Percentiles rank a stretch among this genome's conserved stretches.
Conservation (phyloP, 352 stramenopile genomes). For the Phytophthora fragariaefolia region DNA sequence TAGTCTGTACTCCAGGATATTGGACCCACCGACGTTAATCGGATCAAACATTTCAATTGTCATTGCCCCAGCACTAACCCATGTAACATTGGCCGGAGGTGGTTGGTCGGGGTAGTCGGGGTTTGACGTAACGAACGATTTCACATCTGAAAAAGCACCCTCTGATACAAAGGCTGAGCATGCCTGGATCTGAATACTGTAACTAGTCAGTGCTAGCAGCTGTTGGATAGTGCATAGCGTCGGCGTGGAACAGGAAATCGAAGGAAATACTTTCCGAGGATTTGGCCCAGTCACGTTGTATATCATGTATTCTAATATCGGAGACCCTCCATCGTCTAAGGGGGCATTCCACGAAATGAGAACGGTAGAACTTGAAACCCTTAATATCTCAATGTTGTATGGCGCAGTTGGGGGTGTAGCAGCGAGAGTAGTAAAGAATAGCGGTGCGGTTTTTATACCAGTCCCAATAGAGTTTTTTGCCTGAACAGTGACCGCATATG, state of each 20-base stretch:
- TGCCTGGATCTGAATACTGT: constrained; percentile 51
- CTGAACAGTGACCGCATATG: constrained; percentile 46
- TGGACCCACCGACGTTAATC: constrained; percentile 51
- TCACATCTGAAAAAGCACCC: constrained; percentile 38
- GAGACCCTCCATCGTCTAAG: constrained; percentile 53
- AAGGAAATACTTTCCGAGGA: constrained; percentile 25
- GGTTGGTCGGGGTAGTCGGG: constrained; percentile 52
- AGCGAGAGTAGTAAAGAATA: constrained; percentile 35
- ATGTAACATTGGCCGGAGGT: constrained; percentile 37
- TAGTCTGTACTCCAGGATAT: constrained; percentile 51
- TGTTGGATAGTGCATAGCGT: constrained; percentile 52
- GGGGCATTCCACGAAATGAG: constrained; percentile 56
- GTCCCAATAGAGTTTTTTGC: constrained; percentile 42
- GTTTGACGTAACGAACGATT: constrained; percentile 39
- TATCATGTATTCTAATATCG: constrained; percentile 55
- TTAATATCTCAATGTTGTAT: constrained; percentile 36
- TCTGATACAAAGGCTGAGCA: constrained; percentile 32
- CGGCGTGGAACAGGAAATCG: constrained; percentile 30
- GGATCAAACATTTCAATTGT: constrained; percentile 59
- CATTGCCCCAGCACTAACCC: constrained; percentile 57
- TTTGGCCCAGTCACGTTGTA: constrained; percentile 34
- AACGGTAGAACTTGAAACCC: constrained; percentile 47
- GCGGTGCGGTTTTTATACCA: constrained; percentile 25
- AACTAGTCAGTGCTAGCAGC: constrained; percentile 46
- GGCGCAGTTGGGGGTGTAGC: constrained; percentile 41